Conservation (phyloP, 352 stramenopile genomes). For the Sclerospora graminicola region DNA sequence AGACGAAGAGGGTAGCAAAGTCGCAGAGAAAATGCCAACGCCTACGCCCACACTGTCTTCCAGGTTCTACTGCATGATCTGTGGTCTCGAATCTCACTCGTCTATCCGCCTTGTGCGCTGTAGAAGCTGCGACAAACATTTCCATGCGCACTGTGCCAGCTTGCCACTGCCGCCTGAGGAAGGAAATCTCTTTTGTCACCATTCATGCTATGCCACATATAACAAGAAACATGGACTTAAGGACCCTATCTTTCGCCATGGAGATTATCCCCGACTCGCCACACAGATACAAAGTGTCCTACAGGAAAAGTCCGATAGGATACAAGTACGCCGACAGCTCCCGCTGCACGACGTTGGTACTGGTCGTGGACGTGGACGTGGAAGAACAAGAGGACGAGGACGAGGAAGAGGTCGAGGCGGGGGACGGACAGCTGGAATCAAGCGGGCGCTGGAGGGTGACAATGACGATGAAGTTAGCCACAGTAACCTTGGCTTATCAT, state of each 20-base stretch:
- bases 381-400: constrained; percentile 12
- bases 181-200: constrained; percentile 55
- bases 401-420: constrained; percentile 16
- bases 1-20: constrained; percentile 3
- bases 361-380: constrained; percentile 6
- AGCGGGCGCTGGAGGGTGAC: constrained; percentile 16
- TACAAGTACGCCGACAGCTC: constrained; percentile 19
- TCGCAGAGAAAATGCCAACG: background rate
- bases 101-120: constrained; percentile 38
- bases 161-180: constrained; percentile 51
- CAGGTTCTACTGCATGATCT: constrained; percentile 19
- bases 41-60: background rate
- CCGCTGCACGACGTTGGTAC: constrained; percentile 8
- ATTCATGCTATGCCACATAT: constrained; percentile 48
- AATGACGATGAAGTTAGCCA: constrained; percentile 6
- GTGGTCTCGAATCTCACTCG: constrained; percentile 12
- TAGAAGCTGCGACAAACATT: constrained; percentile 34
- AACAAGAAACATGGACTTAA: constrained; percentile 21
- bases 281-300: constrained; percentile 38
- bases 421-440: constrained; percentile 12
- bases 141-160: constrained; percentile 58
- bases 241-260: constrained; percentile 10
- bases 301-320: constrained; percentile 18
- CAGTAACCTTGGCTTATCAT: constrained; percentile 9
- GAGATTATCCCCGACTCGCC: constrained; percentile 32